A percentile compares a stretch with the other conserved stretches of the same genome.
These are phyloP conservation scores for Alternaria brassicicola DNA, from an alignment of 2,329 filamentous ascomycete species.

Conservation along the genomic window DNA sequence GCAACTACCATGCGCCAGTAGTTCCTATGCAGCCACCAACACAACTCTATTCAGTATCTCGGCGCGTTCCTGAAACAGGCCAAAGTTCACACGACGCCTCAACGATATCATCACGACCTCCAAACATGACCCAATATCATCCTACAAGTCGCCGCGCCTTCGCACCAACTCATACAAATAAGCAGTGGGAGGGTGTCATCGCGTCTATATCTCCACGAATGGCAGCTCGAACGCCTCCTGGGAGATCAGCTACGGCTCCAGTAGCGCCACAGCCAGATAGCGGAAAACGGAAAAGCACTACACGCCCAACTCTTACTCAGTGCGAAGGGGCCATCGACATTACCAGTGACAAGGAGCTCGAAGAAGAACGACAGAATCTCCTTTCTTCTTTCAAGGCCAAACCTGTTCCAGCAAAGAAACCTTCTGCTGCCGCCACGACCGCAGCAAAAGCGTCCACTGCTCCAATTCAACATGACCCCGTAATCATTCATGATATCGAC, in stretches of 20 bases:
- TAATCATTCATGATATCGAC: not conserved
- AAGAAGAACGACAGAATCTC: conserved; percentile 20
- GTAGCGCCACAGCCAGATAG: not conserved
- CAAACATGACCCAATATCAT: not conserved
- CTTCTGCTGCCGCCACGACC: not conserved
- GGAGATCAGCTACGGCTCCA: not conserved
- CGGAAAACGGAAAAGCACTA: not conserved
- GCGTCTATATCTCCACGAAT: conserved; percentile 1
- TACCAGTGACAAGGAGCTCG: conserved; percentile 18
- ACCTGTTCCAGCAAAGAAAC: not conserved
- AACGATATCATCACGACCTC: not conserved
- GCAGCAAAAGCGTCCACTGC: not conserved
- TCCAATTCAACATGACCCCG: not conserved
- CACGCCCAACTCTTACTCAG: not conserved
- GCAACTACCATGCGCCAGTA: not conserved
- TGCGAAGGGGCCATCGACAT: conserved; percentile 21
- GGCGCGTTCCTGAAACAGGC: not conserved
- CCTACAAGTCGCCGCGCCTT: not conserved
- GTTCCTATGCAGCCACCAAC: not conserved
- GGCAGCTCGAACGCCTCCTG: not conserved
- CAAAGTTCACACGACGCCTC: not conserved
- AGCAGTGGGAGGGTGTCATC: conserved; percentile 6
- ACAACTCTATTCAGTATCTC: not conserved
- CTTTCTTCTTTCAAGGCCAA: conserved; percentile 18
- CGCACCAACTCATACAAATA: not conserved